Percentiles rank a stretch among this genome's conserved stretches.
Conservation (phyloP, 164 flowering plant genomes). For the Hamamelis virginiana region DNA sequence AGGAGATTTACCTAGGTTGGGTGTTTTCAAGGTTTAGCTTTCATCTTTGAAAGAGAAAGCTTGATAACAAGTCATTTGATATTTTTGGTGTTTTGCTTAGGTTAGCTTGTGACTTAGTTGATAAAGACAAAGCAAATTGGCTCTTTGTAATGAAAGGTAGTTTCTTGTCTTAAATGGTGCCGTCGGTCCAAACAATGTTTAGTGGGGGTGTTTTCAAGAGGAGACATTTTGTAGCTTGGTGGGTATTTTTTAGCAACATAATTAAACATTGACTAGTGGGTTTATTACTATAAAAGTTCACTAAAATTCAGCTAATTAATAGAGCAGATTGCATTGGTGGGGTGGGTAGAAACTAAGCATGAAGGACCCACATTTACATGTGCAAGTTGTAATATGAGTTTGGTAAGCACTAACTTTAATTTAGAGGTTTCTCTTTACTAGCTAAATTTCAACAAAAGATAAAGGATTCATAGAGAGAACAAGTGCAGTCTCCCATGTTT, state of each 20-base stretch:
- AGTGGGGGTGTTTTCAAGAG: conserved; percentile 11
- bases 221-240: neutral
- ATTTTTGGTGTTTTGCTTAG: neutral
- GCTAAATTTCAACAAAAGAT: neutral
- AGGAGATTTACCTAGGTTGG: neutral
- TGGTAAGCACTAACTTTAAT: neutral
- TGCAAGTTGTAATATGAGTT: neutral
- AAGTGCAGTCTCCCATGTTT: neutral
- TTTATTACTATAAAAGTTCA: neutral
- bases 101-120: neutral
- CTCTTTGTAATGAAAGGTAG: neutral
- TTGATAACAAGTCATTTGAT: neutral
- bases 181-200: conserved; percentile 11
- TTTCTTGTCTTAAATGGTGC: conserved; percentile 3
- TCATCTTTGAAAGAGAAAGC: conserved; percentile 3
- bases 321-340: neutral
- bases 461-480: neutral
- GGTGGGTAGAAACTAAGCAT: neutral
- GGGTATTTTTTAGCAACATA: neutral
- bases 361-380: conserved; percentile 4
- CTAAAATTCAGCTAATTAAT: neutral
- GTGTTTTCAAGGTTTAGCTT: neutral
- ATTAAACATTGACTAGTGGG: neutral
- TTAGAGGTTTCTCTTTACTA: neutral
- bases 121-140: conserved; percentile 6